Conservation (phyloP, 2,329 filamentous ascomycete genomes). For the Lachnellula willkommii region DNA sequence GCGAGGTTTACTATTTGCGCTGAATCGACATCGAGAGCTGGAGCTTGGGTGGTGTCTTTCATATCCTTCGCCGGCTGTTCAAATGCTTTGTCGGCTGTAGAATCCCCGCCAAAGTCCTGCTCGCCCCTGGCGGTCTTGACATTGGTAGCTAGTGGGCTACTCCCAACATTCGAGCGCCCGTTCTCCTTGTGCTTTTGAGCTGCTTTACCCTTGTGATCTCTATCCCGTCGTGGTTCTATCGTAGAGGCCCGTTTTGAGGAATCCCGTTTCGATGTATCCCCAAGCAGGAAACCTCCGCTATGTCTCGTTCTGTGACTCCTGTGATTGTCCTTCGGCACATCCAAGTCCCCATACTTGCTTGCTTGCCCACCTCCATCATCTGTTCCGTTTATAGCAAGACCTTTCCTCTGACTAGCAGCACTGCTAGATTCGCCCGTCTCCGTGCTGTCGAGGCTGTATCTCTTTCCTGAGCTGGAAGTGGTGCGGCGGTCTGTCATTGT, state of each 20-base stretch:
- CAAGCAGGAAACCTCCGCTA: constrained; percentile 30
- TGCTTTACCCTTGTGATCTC: constrained; percentile 26
- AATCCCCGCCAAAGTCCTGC: constrained; percentile 3
- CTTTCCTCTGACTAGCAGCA: constrained; percentile 30
- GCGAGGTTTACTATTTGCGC: constrained; percentile 91
- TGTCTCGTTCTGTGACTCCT: constrained; percentile 26
- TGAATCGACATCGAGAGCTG: constrained; percentile 64
- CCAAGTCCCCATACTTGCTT: not conserved
- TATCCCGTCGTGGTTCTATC: constrained; percentile 5
- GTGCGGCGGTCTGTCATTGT: constrained; percentile 26
- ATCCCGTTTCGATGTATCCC: constrained; percentile 5
- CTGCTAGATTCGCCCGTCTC: constrained; percentile 43
- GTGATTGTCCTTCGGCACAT: constrained; percentile 15
- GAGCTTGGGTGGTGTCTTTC: constrained; percentile 6
- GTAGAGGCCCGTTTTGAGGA: not conserved
- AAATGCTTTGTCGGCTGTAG: constrained; percentile 5
- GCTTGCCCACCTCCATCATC: constrained; percentile 1
- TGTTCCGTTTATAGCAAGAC: constrained; percentile 9
- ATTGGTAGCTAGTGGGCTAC: constrained; percentile 26
- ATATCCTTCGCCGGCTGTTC: not conserved
- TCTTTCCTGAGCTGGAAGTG: constrained; percentile 20
- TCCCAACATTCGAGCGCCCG: constrained; percentile 21
- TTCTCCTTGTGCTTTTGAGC: constrained; percentile 18
- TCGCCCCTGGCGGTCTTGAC: constrained; percentile 12
- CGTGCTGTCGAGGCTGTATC: constrained; percentile 35